Evolutionary conservation across 2,329 filamentous ascomycete species (phyloP), one percentile per base, ranked within the genome.

Genomic region (Diaporthe ampelina): DNA sequence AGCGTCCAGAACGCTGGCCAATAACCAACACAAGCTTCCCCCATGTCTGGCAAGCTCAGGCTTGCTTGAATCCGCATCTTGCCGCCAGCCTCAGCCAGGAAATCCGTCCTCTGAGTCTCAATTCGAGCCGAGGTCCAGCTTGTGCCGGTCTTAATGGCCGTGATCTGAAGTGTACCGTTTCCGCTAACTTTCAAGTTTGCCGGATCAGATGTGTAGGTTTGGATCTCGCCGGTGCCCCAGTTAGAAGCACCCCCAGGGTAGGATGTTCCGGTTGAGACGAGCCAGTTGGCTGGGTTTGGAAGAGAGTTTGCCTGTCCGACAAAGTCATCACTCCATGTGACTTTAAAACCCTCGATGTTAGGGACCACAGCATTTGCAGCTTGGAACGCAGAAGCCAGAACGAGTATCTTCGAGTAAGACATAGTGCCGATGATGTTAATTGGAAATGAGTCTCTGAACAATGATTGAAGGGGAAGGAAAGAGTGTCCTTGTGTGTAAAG

Each of bases 291-390:
- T 26, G 63, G 48, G 32, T 68, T 68, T 4, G 63, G 63, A 29
- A 68, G 63, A 50, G 63, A 68, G 48, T 68, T 68, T 32, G 63
- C 48, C 37, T 68, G 48, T 9, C 63, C 63, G 1, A 68, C 48
- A 24, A 68, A 68, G 17, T 68, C 63, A 15, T 68, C 63, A 52
- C 63, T 68, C 63, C 63, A 68, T 15, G 63, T 68, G 45, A 68
- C 4, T 37, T 68, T 54, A 29, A 68, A 68, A 3, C 63, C 63
- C n/a, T 68, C 63, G 1, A 68, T 40, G n/a, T 54, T 29, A 32
- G 63, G 63, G 7, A 68, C 63, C 48, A 26, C 63, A 1, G 63
- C 63, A 54, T 68, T 40, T 35, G 48, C 48, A 9, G 32, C 63
- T n/a, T 52, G 48, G n/a, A 68, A 40, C 4, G n/a, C 63, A 29